Evolutionary conservation across 192 early-diverging fungal species (phyloP).

Genomic region (Funneliformis mosseae): DNA sequence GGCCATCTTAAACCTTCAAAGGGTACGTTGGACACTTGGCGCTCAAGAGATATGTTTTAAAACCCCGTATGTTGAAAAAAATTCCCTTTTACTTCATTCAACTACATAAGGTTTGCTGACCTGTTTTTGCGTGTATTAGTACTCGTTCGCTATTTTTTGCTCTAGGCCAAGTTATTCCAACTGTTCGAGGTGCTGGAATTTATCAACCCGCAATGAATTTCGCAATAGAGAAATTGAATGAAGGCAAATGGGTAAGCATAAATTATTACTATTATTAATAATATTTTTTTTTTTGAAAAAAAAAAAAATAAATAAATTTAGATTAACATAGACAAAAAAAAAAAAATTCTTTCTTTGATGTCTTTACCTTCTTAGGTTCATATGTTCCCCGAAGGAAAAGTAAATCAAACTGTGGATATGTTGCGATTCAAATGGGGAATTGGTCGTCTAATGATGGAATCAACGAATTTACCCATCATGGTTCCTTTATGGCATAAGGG

Average conservation of each 20-base stretch:
- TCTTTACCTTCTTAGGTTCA: conserved; percentile 55
- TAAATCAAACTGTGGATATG: conserved; percentile 62
- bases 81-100: neutral
- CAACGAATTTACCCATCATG: conserved; percentile 64
- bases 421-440: conserved; percentile 87
- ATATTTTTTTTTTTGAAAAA: conserved; percentile 3
- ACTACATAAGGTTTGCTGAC: too few species aligned
- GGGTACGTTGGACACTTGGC: conserved; percentile 83
- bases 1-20: conserved; percentile 48
- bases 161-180: conserved; percentile 81
- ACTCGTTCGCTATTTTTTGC: conserved; percentile 64
- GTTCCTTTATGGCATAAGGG: conserved; percentile 74
- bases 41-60: conserved; percentile 86
- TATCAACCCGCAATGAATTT: conserved; percentile 84
- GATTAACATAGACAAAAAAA: too few species aligned
- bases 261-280: too few species aligned
- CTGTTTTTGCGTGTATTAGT: conserved; percentile 35
- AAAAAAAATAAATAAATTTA: neutral
- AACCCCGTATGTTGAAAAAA: conserved; percentile 54
- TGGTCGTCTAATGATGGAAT: conserved; percentile 83
- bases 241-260: conserved; percentile 62
- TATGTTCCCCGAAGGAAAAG: conserved; percentile 84
- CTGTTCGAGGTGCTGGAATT: conserved; percentile 80
- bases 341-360: too few species aligned
- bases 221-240: conserved; percentile 66